Percentiles rank a stretch among this genome's conserved stretches.
phyloP scores from a whole-genome alignment of 2,329 filamentous ascomycete genomes.

The Plectosphaerella cucumerina region DNA sequence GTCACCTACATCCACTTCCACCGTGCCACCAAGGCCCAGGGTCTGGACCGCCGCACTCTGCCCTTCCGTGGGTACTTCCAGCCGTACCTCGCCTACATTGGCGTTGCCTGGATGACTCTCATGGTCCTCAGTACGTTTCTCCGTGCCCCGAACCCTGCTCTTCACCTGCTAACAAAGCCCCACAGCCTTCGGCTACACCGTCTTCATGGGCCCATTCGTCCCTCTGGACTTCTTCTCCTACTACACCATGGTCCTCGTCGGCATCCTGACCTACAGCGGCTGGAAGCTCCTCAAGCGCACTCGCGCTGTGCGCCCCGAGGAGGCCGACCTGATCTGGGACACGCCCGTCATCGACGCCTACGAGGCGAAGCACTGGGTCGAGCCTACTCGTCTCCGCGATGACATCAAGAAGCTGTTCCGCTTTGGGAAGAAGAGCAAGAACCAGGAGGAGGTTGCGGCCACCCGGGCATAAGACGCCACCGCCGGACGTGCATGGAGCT shows the following conservation, averaged over 20 bases:
- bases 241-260: constrained; percentile 54
- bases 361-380: constrained; percentile 39
- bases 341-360: constrained; percentile 55
- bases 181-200: not conserved
- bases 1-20: constrained; percentile 56
- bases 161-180: no score
- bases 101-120: constrained; percentile 33
- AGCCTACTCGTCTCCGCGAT: constrained; percentile 50
- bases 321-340: constrained; percentile 59
- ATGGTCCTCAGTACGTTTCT: constrained; percentile 42
- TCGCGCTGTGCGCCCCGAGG: constrained; percentile 43
- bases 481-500: no score
- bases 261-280: constrained; percentile 47
- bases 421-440: constrained; percentile 22
- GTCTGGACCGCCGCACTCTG: constrained; percentile 38
- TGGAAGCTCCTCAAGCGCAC: constrained; percentile 65
- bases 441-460: not conserved
- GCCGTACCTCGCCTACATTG: constrained; percentile 51
- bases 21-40: constrained; percentile 45
- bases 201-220: not conserved
- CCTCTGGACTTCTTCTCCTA: constrained; percentile 31
- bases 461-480: not conserved
- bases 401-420: constrained; percentile 46
- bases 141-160: no score
- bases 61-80: constrained; percentile 58